Evolutionary conservation across 331 rosid genomes (phyloP).

Genomic region (Rosa hybrid): DNA sequence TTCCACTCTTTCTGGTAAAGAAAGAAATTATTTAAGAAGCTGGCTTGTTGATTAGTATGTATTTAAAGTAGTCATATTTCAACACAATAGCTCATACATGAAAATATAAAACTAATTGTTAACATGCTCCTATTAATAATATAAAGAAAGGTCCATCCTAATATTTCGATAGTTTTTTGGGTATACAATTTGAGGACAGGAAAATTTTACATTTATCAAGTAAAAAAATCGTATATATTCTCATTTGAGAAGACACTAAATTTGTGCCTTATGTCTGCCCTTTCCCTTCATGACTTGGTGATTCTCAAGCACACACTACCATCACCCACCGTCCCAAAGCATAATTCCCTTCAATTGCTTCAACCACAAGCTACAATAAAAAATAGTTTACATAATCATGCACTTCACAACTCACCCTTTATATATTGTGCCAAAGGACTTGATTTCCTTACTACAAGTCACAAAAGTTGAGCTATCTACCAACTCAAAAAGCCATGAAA

Average conservation of each 20-base stretch:
- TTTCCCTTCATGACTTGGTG: slow-evolving; percentile 47
- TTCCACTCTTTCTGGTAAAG: too few species aligned
- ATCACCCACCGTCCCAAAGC: slow-evolving; percentile 45
- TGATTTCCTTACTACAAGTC: slow-evolving; percentile 1
- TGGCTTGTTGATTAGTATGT: too few species aligned
- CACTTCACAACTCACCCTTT: neutral
- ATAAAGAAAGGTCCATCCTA: too few species aligned
- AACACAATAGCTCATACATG: too few species aligned
- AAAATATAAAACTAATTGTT: too few species aligned
- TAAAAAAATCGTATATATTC: slow-evolving; percentile 45
- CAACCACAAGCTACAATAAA: slow-evolving; percentile 55
- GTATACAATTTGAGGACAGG: neutral
- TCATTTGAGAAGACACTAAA: slow-evolving; percentile 30
- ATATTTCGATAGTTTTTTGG: neutral
- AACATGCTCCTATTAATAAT: too few species aligned
- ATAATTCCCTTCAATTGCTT: slow-evolving; percentile 60
- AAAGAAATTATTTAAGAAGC: too few species aligned
- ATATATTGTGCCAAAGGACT: neutral
- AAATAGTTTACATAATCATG: neutral
- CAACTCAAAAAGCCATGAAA: slow-evolving; percentile 44
- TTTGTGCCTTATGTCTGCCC: slow-evolving; percentile 46
- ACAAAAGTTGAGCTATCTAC: slow-evolving; percentile 4
- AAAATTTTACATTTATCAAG: slow-evolving; percentile 21
- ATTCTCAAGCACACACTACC: slow-evolving; percentile 51
- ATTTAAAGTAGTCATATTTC: too few species aligned